Conservation (phyloP, 129 eudicot genomes). For the Deinandra increscens region DNA sequence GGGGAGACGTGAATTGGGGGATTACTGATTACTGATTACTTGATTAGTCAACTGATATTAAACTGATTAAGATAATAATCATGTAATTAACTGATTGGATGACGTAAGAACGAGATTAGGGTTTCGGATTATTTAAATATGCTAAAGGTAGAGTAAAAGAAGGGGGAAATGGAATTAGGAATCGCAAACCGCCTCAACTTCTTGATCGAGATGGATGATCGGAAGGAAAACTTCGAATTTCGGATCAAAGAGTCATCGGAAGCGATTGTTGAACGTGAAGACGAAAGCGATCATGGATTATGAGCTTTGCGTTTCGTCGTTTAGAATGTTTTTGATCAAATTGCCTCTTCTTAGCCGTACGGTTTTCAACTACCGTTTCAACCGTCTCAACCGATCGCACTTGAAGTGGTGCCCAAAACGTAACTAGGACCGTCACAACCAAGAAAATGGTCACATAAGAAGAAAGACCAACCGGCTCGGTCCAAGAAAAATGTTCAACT, state of each 20-base stretch:
- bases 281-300: too few relatives aligned
- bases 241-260: background rate
- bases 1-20: conserved; percentile 26
- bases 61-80: conserved; percentile 11
- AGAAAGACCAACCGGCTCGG: too few relatives aligned
- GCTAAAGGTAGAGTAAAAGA: background rate
- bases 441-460: too few relatives aligned
- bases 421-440: too few relatives aligned
- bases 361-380: too few relatives aligned
- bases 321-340: too few relatives aligned
- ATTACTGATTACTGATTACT: too few relatives aligned
- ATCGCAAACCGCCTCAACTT: background rate
- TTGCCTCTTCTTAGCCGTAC: too few relatives aligned
- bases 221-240: background rate
- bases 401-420: too few relatives aligned
- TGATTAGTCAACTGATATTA: conserved; percentile 15
- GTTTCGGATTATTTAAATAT: background rate
- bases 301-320: too few relatives aligned
- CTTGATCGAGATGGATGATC: background rate
- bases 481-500: too few relatives aligned
- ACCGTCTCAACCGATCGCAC: too few relatives aligned
- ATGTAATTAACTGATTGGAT: conserved; percentile 13
- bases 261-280: background rate
- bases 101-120: conserved; percentile 17
- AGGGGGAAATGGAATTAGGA: conserved; percentile 2